Percentiles rank a stretch among this genome's conserved stretches.
These are phyloP conservation scores for Phenoliferia sp. DNA, from an alignment of 1,284 basidiomycete species.

Conservation along the genomic window DNA sequence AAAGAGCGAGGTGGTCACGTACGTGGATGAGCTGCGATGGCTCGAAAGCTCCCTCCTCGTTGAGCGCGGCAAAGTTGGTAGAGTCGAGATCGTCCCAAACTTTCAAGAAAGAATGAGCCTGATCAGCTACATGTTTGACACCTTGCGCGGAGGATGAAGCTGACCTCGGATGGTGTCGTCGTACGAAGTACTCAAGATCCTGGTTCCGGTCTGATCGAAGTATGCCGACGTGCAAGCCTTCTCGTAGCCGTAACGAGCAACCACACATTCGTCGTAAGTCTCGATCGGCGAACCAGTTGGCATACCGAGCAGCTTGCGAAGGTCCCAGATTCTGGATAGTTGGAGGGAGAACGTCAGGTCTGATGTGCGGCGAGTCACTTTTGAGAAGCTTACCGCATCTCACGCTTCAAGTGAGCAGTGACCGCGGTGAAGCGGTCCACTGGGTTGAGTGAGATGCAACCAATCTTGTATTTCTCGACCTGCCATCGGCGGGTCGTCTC, in stretches of 20 bases:
- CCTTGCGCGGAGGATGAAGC: neutral
- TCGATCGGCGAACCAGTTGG: neutral
- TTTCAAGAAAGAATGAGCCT: slow-evolving; percentile 16
- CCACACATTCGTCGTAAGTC: neutral
- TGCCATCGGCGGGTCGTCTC: slow-evolving; percentile 29
- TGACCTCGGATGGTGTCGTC: slow-evolving; percentile 44
- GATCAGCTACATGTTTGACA: too few species aligned
- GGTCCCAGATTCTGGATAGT: slow-evolving; percentile 33
- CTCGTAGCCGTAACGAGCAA: slow-evolving; percentile 42
- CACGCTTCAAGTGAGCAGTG: slow-evolving; percentile 34
- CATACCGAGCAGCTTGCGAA: slow-evolving; percentile 18
- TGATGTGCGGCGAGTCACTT: neutral
- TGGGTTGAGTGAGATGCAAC: slow-evolving; percentile 34
- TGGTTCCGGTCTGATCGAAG: slow-evolving; percentile 45
- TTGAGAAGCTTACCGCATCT: slow-evolving; percentile 8
- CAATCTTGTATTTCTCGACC: slow-evolving; percentile 24
- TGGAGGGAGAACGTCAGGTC: neutral
- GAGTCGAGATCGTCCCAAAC: slow-evolving; percentile 38
- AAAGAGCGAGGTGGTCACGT: neutral
- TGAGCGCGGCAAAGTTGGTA: slow-evolving; percentile 28
- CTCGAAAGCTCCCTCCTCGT: neutral
- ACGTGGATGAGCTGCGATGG: neutral
- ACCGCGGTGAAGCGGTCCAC: slow-evolving; percentile 28
- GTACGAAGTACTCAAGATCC: slow-evolving; percentile 45
- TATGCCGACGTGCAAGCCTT: slow-evolving; percentile 47